Base-by-base conservation (phyloP, 192 early-diverging fungal genomes). In the Linnemannia zychae region DNA sequence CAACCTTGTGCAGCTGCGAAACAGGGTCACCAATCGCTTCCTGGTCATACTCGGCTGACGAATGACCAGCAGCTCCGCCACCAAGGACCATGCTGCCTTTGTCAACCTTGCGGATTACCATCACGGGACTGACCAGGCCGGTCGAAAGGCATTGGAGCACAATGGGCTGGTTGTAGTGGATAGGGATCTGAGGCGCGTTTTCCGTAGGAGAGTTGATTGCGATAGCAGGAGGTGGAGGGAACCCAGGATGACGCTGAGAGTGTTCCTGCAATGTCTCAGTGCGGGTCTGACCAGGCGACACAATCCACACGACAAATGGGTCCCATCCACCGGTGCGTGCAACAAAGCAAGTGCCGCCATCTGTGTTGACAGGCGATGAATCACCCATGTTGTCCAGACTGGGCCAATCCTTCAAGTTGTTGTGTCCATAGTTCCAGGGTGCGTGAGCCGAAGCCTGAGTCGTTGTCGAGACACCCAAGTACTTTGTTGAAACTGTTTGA, bases 401-500 rank as follows among this genome's bases (percentile, higher is more conserved):
- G 28, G 83, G 83, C 83, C 83, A 85, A 38, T 85, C 83, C 53
- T 71, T 79, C 16, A 85, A 48, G 46, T 79, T 85, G 70, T 79
- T 85, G 65, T 76, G 81, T 37, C 73, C 79, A 63, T 89, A 82
- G 36, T 81, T 87, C 80, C 87, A 87, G 49, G 87, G 81, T 31
- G 82, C 86, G 72, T 81, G 83, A 0, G 79, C 81, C 44, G 86
- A 87, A 22, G 82, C 78, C 12, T 88, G 80, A 0, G 80, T 87
- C 22, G 88, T 87, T 12, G 80, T 89, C 18, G 89, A 90, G 5
- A 92, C 93, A 16, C 95, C 92, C 24, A 97, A 90, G 67, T 95
- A 98, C 79, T 97, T 95, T 49, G 97, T 98, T 1, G 93, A 96
- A 20, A 96, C 95, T 0, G 96, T 97, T 88, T 98, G 97, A 1